A percentile compares a stretch with the other conserved stretches of the same genome.
Conservation (phyloP, 495 filamentous ascomycete species). For the Aspergillus cavernicola region DNA sequence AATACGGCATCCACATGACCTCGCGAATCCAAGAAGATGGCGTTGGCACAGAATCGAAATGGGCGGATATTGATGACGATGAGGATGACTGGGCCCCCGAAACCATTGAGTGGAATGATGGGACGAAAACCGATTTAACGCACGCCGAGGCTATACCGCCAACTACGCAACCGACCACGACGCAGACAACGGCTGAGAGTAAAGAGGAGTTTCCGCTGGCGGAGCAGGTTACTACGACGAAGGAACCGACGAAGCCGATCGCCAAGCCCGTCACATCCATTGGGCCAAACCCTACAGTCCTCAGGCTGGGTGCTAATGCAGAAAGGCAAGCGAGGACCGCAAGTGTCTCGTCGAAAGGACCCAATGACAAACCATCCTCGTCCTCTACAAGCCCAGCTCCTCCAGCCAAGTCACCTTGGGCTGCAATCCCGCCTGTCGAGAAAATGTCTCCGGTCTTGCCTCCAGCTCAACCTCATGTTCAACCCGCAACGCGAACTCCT, state of each 20-base stretch:
- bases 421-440: constrained; percentile 76
- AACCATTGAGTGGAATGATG: constrained; percentile 94
- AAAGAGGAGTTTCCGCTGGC: constrained; percentile 23
- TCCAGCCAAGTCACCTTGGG: constrained; percentile 88
- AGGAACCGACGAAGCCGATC: constrained; percentile 30
- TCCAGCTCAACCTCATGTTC: constrained; percentile 33
- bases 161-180: constrained; percentile 18
- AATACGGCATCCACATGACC: constrained; percentile 94
- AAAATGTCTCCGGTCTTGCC: constrained; percentile 65
- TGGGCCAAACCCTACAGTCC: constrained; percentile 52
- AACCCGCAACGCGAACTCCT: constrained; percentile 25
- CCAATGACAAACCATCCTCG: constrained; percentile 69
- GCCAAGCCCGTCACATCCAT: constrained; percentile 47
- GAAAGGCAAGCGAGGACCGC: constrained; percentile 49
- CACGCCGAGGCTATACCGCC: constrained; percentile 39
- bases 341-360: constrained; percentile 61
- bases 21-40: constrained; percentile 82
- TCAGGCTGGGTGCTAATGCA: constrained; percentile 48
- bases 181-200: constrained; percentile 16
- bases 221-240: constrained; percentile 20
- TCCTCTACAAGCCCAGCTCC: constrained; percentile 77
- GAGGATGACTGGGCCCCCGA: constrained; percentile 98
- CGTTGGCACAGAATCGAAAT: constrained; percentile 79
- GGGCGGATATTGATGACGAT: constrained; percentile 98
- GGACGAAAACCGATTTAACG: constrained; percentile 82